Percentiles rank a stretch among this genome's conserved stretches.
These are phyloP conservation scores for Suillus hirtellus DNA, from an alignment of 768 basidiomycete genomes.

Conservation along the genomic window DNA sequence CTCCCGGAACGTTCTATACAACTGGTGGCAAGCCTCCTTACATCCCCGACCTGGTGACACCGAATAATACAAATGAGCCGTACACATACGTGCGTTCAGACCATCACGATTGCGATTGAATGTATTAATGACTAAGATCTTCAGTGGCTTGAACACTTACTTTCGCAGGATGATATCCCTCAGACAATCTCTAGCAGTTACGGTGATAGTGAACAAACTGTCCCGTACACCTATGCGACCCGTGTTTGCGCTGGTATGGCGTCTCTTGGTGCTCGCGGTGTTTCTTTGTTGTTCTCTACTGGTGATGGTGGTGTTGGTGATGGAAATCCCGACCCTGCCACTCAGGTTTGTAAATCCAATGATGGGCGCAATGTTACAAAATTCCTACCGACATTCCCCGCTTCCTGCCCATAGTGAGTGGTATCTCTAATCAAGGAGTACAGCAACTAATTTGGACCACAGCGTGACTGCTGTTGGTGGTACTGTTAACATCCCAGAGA, in stretches of 20 bases:
- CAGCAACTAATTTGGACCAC: not conserved
- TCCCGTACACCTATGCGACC: constrained; percentile 57
- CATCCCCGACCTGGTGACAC: constrained; percentile 43
- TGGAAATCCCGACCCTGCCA: constrained; percentile 50
- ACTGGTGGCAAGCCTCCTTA: constrained; percentile 65
- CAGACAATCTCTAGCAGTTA: constrained; percentile 73
- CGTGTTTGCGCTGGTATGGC: constrained; percentile 63
- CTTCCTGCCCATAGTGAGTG: constrained; percentile 55
- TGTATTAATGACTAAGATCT: constrained; percentile 8
- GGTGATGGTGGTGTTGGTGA: constrained; percentile 75
- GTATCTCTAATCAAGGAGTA: not conserved
- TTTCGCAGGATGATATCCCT: constrained; percentile 46
- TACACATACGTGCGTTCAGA: constrained; percentile 39
- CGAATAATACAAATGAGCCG: constrained; percentile 50
- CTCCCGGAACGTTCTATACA: constrained; percentile 57
- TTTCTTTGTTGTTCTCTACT: constrained; percentile 63
- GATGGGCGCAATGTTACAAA: constrained; percentile 51
- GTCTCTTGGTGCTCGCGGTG: constrained; percentile 67
- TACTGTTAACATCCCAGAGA: constrained; percentile 59
- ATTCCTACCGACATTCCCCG: constrained; percentile 65
- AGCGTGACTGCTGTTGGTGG: constrained; percentile 77
- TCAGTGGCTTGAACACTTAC: constrained; percentile 66
- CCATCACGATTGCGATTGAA: not conserved
- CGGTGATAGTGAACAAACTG: constrained; percentile 74
- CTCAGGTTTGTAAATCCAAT: constrained; percentile 58